phyloP scores from a whole-genome alignment of 2,329 filamentous ascomycete genomes.

The Ascochyta pisi region DNA sequence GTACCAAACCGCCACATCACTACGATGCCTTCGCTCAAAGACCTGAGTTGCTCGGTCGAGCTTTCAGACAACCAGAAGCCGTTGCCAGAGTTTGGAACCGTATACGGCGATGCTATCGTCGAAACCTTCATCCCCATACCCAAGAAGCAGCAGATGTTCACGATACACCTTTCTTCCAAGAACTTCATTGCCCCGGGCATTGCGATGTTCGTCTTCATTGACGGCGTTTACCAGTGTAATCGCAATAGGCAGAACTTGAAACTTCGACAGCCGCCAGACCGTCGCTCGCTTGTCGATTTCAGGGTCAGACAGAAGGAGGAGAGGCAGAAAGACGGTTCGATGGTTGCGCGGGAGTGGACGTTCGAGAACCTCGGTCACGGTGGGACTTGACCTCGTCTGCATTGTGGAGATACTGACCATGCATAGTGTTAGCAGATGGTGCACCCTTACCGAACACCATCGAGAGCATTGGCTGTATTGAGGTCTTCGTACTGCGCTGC shows the following conservation, averaged over 20 bases:
- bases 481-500: constrained; percentile 57
- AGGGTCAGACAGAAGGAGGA: constrained; percentile 62
- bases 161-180: constrained; percentile 56
- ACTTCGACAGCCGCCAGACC: constrained; percentile 37
- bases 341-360: constrained; percentile 60
- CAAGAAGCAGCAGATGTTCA: constrained; percentile 52
- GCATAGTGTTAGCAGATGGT: constrained; percentile 48
- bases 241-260: constrained; percentile 57
- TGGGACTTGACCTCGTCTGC: constrained; percentile 31
- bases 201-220: constrained; percentile 63
- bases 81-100: constrained; percentile 58
- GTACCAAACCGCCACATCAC: neutral
- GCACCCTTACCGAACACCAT: constrained; percentile 43
- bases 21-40: constrained; percentile 62
- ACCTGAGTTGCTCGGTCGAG: constrained; percentile 61
- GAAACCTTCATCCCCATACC: constrained; percentile 61
- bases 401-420: constrained; percentile 20
- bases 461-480: constrained; percentile 56
- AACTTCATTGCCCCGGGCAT: constrained; percentile 62
- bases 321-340: constrained; percentile 53
- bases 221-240: constrained; percentile 65
- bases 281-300: constrained; percentile 55
- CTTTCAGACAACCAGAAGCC: constrained; percentile 49
- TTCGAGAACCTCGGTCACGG: constrained; percentile 59
- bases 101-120: constrained; percentile 60